These are phyloP conservation scores for Rhodotorula mucilaginosa DNA, from an alignment of 1,284 basidiomycete genomes.

Conservation along the genomic window DNA sequence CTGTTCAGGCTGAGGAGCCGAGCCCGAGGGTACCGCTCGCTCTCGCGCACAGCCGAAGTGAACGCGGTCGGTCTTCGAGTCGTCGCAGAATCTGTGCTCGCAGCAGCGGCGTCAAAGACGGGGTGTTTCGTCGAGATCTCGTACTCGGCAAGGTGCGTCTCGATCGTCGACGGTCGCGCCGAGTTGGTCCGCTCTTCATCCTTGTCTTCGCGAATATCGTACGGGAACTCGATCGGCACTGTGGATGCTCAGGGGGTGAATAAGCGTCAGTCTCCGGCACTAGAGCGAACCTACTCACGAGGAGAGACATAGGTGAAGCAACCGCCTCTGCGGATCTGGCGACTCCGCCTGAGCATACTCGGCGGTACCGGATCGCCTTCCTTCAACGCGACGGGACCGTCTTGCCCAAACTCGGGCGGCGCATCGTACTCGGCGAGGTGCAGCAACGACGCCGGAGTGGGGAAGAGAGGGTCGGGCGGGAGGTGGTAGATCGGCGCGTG, in stretches of 20 bases:
- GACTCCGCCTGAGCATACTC: slow-evolving; percentile 37
- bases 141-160: slow-evolving; percentile 53
- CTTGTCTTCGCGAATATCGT: slow-evolving; percentile 58
- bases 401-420: slow-evolving; percentile 19
- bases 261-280: background rate
- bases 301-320: slow-evolving; percentile 84
- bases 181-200: slow-evolving; percentile 12
- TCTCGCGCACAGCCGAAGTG: slow-evolving; percentile 29
- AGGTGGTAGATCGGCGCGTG: slow-evolving; percentile 38
- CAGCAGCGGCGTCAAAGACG: slow-evolving; percentile 15
- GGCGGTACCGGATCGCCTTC: slow-evolving; percentile 38
- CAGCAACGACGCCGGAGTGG: slow-evolving; percentile 21
- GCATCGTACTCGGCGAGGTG: slow-evolving; percentile 26
- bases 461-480: slow-evolving; percentile 37
- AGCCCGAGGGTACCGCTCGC: slow-evolving; percentile 48
- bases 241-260: background rate
- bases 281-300: slow-evolving; percentile 37
- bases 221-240: slow-evolving; percentile 78
- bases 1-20: slow-evolving; percentile 66
- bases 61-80: slow-evolving; percentile 26
- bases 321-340: slow-evolving; percentile 49
- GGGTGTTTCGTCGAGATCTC: slow-evolving; percentile 51
- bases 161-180: slow-evolving; percentile 49
- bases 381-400: slow-evolving; percentile 31
- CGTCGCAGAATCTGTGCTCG: background rate